A percentile compares a stretch with the other conserved stretches of the same genome.
phyloP scores from a whole-genome alignment of 2,329 filamentous ascomycete genomes.

The Waltergamsia citrina region DNA sequence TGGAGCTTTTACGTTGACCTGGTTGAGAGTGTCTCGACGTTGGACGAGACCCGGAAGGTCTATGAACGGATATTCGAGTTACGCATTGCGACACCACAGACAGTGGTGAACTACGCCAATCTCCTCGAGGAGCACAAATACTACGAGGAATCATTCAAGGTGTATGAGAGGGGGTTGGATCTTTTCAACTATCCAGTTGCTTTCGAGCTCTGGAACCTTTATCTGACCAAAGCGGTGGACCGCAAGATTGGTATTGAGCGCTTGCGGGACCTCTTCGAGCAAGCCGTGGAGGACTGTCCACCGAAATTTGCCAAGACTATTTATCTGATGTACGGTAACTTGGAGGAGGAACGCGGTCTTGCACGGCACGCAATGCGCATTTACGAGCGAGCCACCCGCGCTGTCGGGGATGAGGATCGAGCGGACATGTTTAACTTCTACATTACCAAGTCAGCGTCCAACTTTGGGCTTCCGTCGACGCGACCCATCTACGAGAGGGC shows the following conservation, averaged over 20 bases:
- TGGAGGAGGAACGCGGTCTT: slow-evolving; percentile 91
- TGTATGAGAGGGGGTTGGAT: slow-evolving; percentile 91
- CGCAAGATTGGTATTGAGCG: slow-evolving; percentile 93
- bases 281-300: slow-evolving; percentile 89
- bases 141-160: slow-evolving; percentile 95
- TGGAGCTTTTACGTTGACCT: slow-evolving; percentile 99
- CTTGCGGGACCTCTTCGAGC: slow-evolving; percentile 89
- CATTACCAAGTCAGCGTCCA: slow-evolving; percentile 96
- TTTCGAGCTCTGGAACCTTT: slow-evolving; percentile 97
- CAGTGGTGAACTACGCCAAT: slow-evolving; percentile 97
- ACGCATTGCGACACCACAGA: slow-evolving; percentile 94
- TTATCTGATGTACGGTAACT: slow-evolving; percentile 95
- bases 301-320: slow-evolving; percentile 93
- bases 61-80: slow-evolving; percentile 98
- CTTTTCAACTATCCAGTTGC: slow-evolving; percentile 98
- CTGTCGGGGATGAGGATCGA: slow-evolving; percentile 88
- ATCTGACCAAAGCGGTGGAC: slow-evolving; percentile 93
- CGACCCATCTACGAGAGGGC: slow-evolving; percentile 93
- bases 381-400: slow-evolving; percentile 91
- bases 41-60: slow-evolving; percentile 87
- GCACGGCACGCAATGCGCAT: slow-evolving; percentile 98
- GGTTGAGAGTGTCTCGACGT: slow-evolving; percentile 82
- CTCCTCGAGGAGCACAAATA: slow-evolving; percentile 90
- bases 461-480: slow-evolving; percentile 93
- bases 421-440: slow-evolving; percentile 99